phyloP scores from a whole-genome alignment of 495 filamentous ascomycete species.

The Articulospora tetracladia region DNA sequence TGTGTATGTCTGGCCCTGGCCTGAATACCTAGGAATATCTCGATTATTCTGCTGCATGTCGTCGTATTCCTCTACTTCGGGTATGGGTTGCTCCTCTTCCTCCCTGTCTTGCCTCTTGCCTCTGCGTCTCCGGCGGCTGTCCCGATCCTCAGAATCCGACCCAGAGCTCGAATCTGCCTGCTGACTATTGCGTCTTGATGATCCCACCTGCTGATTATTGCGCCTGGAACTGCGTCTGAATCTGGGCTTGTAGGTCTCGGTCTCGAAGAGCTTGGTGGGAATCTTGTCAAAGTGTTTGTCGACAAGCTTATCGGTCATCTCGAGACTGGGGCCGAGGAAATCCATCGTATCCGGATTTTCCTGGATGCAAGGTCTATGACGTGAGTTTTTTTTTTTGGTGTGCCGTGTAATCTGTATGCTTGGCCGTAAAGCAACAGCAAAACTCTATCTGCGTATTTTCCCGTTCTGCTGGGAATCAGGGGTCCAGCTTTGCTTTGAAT shows the following conservation, averaged over 20 bases:
- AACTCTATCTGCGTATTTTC: no score
- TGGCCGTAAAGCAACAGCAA: no score
- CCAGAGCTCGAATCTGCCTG: not conserved
- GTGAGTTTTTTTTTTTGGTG: no score
- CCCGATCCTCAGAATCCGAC: not conserved
- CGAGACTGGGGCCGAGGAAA: slow-evolving; percentile 16
- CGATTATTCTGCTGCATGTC: not conserved
- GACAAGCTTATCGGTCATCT: slow-evolving; percentile 12
- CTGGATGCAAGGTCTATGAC: not conserved
- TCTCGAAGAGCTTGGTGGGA: slow-evolving; percentile 10
- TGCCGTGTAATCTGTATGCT: no score
- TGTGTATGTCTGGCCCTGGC: not conserved
- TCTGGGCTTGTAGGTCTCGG: slow-evolving; percentile 6
- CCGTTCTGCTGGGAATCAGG: no score
- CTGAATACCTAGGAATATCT: not conserved
- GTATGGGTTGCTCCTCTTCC: not conserved
- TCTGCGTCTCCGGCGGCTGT: not conserved
- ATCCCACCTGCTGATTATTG: not conserved
- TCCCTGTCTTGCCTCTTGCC: not conserved
- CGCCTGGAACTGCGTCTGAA: not conserved
- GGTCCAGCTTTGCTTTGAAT: no score
- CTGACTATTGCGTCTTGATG: no score
- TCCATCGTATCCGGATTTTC: not conserved
- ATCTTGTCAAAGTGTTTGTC: slow-evolving; percentile 21
- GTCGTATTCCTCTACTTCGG: slow-evolving; percentile 1